Percentiles rank a stretch among this genome's conserved stretches.
Evolutionary conservation across 192 early-diverging fungal genomes (phyloP).

Genomic region (Mortierella antarctica): DNA sequence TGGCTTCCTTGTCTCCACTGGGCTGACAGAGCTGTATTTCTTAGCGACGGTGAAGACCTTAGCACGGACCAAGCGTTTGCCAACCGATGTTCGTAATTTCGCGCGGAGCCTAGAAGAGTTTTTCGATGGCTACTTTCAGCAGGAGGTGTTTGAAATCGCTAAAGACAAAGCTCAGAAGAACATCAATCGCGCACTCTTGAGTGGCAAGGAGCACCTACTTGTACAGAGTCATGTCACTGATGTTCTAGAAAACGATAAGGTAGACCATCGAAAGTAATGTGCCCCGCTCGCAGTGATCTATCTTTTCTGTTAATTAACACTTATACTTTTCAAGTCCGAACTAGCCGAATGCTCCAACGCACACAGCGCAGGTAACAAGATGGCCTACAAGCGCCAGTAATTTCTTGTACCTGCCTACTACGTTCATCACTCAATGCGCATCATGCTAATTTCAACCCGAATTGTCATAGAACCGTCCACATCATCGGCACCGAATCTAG

Average conservation of each 20-base stretch:
- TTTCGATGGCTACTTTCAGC: constrained; percentile 1
- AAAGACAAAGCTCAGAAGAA: constrained; percentile 10
- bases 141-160: constrained; percentile 11
- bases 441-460: too few species aligned
- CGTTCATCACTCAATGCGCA: too few species aligned
- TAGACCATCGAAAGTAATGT: constrained; percentile 5
- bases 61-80: constrained; percentile 7
- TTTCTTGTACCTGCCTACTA: too few species aligned
- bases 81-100: background rate
- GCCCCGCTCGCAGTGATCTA: too few species aligned
- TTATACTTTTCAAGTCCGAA: too few species aligned
- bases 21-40: constrained; percentile 7
- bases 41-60: constrained; percentile 9
- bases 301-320: too few species aligned
- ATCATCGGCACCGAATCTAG: too few species aligned
- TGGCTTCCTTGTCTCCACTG: constrained; percentile 10
- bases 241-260: constrained; percentile 16
- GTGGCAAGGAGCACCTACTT: constrained; percentile 21
- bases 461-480: too few species aligned
- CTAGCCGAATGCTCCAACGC: too few species aligned
- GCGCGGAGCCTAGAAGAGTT: background rate
- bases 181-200: constrained; percentile 14
- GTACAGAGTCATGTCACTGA: constrained; percentile 11
- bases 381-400: too few species aligned
- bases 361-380: too few species aligned